Base-by-base conservation (phyloP, 352 stramenopile species). In the Phytophthora kernoviae region DNA sequence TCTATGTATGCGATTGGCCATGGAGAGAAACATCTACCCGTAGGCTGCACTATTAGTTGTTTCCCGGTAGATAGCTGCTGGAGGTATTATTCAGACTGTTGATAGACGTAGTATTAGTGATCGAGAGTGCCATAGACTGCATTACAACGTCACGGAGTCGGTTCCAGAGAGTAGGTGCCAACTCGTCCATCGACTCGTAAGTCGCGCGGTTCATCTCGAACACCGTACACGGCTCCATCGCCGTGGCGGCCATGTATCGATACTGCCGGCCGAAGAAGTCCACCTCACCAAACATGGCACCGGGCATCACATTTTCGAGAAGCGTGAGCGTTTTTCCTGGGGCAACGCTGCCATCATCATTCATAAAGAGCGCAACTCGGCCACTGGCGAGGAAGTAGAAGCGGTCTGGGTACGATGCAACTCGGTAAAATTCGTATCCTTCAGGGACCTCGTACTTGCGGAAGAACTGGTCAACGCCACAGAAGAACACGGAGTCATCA, bases 231-330 rank as follows among this genome's bases (percentile, higher is more conserved):
- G 68, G 65, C 37, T 81, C 69, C 22, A 79, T 56, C 0, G 85
- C 74, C 0, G 50, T 68, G 7, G 79, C 85, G 33, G 65, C 75
- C 77, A 92, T 87, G 58, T 83, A 77, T 33, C 85, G 78, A 20
- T 74, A 77, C 54, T 95, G 87, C 20, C 63, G 67, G 27, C 83
- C 78, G 44, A 95, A 93, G 53, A 96, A 96, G 50, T 96, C 87
- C 2, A 93, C 84, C 53, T 96, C 87, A 20, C 87, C 87, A 62
- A 96, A 96, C 77, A 94, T 90, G 27, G 83, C 84, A 8, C 82
- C 84, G 0, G 84, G 79, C 15, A 90, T 78, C 37, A 92, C 84
- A 26, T 82, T 80, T 58, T 93, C 82, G 8, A 93, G 47, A 49
- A 87, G 49, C 34, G 75, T 73, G 24, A 93, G 46, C 14, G 71